These are phyloP conservation scores for Coemansia sp. DNA, from an alignment of 192 early-diverging fungal genomes.

Conservation along the genomic window DNA sequence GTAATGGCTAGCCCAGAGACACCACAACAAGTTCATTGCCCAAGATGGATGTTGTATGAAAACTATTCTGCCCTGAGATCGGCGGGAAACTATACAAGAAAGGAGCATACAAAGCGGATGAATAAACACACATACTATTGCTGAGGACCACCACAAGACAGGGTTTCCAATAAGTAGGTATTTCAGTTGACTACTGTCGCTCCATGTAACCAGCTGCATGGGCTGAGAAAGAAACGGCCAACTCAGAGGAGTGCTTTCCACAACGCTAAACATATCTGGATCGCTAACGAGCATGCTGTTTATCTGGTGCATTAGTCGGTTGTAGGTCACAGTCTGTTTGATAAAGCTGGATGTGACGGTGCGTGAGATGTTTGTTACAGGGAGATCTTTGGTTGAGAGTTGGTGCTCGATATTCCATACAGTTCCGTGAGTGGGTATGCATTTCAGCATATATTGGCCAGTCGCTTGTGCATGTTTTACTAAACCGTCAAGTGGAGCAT, in stretches of 20 bases:
- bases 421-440: conserved; percentile 33
- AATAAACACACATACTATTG: conserved; percentile 30
- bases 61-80: conserved; percentile 14
- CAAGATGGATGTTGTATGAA: not conserved
- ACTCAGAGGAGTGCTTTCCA: conserved; percentile 77
- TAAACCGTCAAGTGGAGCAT: not conserved
- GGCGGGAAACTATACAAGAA: not conserved
- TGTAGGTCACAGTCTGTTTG: conserved; percentile 80
- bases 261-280: conserved; percentile 78
- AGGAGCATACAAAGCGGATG: conserved; percentile 19
- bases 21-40: conserved; percentile 24
- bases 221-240: conserved; percentile 86
- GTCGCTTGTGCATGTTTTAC: not conserved
- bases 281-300: conserved; percentile 92
- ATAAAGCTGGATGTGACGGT: conserved; percentile 65
- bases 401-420: conserved; percentile 96
- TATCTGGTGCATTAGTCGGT: conserved; percentile 91
- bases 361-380: conserved; percentile 56
- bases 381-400: conserved; percentile 64
- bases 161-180: conserved; percentile 91
- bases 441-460: conserved; percentile 6
- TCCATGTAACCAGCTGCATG: conserved; percentile 87
- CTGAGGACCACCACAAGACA: conserved; percentile 81
- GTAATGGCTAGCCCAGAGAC: conserved; percentile 68
- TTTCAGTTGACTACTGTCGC: conserved; percentile 72